Evolutionary conservation across 2,329 filamentous ascomycete genomes (phyloP).

Genomic region (Rutstroemia sydowiana): DNA sequence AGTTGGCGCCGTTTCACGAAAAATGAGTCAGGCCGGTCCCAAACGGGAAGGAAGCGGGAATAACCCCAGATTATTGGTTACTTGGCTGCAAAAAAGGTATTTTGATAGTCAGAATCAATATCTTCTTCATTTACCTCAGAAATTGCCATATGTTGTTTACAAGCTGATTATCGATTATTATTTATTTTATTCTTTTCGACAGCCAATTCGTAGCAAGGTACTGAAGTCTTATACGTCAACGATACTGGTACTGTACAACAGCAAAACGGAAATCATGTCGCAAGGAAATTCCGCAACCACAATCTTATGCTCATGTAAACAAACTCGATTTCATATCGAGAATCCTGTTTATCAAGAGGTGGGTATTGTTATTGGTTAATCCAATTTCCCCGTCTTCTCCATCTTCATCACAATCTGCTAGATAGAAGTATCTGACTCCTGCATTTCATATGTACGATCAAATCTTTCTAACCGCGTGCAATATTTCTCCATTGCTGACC

Average conservation of each 20-base stretch:
- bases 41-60: no score
- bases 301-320: conserved; percentile 28
- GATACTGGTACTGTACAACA: not conserved
- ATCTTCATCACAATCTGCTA: not conserved
- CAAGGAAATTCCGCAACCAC: conserved; percentile 22
- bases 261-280: not conserved
- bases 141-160: no score
- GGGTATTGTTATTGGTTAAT: not conserved
- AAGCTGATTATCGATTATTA: not conserved
- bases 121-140: no score
- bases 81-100: no score
- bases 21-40: not conserved
- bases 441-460: not conserved
- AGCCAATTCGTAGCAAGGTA: no score
- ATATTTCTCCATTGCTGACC: no score
- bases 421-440: no score
- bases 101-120: no score
- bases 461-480: conserved; percentile 2
- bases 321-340: conserved; percentile 30
- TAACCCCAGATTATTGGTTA: no score
- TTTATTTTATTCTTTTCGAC: not conserved
- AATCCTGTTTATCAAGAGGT: conserved; percentile 29
- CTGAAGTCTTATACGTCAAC: not conserved
- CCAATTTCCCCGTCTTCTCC: no score
- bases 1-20: not conserved